A percentile compares a stretch with the other conserved stretches of the same genome.
These are phyloP conservation scores for Dipodascopsis uninucleata DNA, from an alignment of 805 yeast genomes.

Conservation along the genomic window DNA sequence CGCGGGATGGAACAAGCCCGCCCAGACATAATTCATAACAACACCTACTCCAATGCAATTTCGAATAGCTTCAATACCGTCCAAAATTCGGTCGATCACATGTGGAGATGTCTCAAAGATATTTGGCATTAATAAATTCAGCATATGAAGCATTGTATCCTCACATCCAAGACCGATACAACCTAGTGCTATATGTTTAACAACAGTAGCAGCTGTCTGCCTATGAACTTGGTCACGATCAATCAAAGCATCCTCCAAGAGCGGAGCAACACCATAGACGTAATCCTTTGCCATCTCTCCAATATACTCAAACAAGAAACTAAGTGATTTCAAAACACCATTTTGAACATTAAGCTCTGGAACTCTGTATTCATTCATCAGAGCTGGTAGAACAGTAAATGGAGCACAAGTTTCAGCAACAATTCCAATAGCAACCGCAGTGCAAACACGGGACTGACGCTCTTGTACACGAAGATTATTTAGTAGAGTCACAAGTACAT, in stretches of 20 bases:
- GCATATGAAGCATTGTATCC: constrained; percentile 75
- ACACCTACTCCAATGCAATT: constrained; percentile 72
- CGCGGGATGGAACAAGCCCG: constrained; percentile 93
- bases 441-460: constrained; percentile 92
- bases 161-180: constrained; percentile 72
- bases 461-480: constrained; percentile 89
- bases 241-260: constrained; percentile 82
- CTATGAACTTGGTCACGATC: constrained; percentile 90
- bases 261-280: constrained; percentile 70
- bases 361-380: constrained; percentile 90
- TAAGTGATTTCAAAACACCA: constrained; percentile 85
- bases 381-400: constrained; percentile 86
- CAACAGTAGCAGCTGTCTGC: constrained; percentile 89
- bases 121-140: constrained; percentile 83
- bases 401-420: constrained; percentile 93
- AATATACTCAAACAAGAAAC: constrained; percentile 89
- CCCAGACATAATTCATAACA: constrained; percentile 71
- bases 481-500: constrained; percentile 76
- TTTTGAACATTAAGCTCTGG: constrained; percentile 93
- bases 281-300: constrained; percentile 79
- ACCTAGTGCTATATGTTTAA: constrained; percentile 75
- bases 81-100: constrained; percentile 77
- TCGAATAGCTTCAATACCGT: constrained; percentile 71
- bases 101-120: constrained; percentile 94
- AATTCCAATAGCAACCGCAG: constrained; percentile 96